Base-by-base conservation (phyloP, 1,284 basidiomycete genomes). In the Ceraceosorus guamensis region DNA sequence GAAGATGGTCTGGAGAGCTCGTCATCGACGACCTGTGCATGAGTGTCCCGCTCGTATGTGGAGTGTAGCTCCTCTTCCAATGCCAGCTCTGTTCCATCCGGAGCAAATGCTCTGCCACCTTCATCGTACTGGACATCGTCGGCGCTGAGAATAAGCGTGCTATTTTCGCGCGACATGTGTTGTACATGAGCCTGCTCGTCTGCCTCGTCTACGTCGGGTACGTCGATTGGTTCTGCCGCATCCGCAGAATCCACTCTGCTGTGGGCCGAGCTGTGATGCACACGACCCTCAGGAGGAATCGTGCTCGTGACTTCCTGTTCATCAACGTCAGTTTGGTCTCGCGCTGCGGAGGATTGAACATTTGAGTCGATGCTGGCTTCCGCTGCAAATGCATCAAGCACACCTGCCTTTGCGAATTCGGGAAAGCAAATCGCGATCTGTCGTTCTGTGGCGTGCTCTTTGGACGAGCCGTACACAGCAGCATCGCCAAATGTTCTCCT, bases 361-460 rank as follows among this genome's bases (percentile, higher is more conserved):
- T 48, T 6, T 8, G 44, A 46, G 13, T 18, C 18, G 7, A n/a
- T 31, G 30, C 16, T 34, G n/a, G 41, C 34, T 30, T 56, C 35
- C 14, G 37, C 47, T 7, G 14, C 24, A 4, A 54, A 46, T 35
- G 52, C 50, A 4, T 31, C 33, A 18, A 61, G 46, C 3, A 56
- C 60, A 30, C 53, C 49, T 7, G 49, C 18, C 24, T 47, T n/a
- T 13, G 56, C 61, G 5, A 51, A 37, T 16, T 67, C 61, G 11
- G 64, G 62, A 39, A 68, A 70, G 37, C 63, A 50, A 31, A 71
- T 46, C 4, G 55, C 55, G 33, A 66, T 56, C 49, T 69, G 68
- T 34, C 52, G 46, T 46, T 59, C 47, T 2, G 67, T 63, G 11
- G 46, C 53, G 7, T 14, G 50, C 5, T 16, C 33, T 34, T 56